Evolutionary conservation across 352 stramenopile species (phyloP), one percentile per base, ranked within the genome.

Genomic region (Pythium chondricola): DNA sequence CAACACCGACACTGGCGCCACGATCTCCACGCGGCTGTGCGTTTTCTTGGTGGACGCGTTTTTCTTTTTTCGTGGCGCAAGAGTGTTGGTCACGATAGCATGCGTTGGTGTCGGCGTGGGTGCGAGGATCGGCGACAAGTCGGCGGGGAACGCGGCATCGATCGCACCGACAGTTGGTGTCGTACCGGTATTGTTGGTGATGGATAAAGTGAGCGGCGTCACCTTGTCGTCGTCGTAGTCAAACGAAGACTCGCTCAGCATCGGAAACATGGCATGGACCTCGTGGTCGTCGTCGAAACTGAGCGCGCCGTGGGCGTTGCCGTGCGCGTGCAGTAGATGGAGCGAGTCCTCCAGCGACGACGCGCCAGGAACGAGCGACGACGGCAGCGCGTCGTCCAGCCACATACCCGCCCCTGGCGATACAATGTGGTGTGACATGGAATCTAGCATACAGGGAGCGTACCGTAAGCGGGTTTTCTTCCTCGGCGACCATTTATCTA

Each of bases 41-140:
- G 29, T 33, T 13, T 33, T 33, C 24, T 35, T 36, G 24, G 4
- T 16, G 26, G 45, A 9, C 21, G 25, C 33, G 10, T 31, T n/a
- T 24, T 20, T 30, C 32, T 51, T 51, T 9, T 26, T 38, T 6
- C 26, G 25, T 4, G 38, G 22, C 20, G 17, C 20, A 22, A 43
- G 26, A 4, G 2, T 29, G 37, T 43, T 22, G 9, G 24, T 10
- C 27, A n/a, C n/a, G 33, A 21, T 22, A 2, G 20, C 16, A n/a
- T 40, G n/a, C 22, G 29, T 43, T 8, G 61, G 56, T 27, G 40
- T 46, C 6, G 51, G 52, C 55, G 70, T 72, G 30, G 67, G 56
- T 24, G 65, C 69, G 5, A 80, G 36, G 63, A 88, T 83, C 16
- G 73, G 75, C n/a, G 69, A 84, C 22, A 84, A 21, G 11, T 83